Conservation (phyloP, 345 rosid genomes). For the Clausena lansium region DNA sequence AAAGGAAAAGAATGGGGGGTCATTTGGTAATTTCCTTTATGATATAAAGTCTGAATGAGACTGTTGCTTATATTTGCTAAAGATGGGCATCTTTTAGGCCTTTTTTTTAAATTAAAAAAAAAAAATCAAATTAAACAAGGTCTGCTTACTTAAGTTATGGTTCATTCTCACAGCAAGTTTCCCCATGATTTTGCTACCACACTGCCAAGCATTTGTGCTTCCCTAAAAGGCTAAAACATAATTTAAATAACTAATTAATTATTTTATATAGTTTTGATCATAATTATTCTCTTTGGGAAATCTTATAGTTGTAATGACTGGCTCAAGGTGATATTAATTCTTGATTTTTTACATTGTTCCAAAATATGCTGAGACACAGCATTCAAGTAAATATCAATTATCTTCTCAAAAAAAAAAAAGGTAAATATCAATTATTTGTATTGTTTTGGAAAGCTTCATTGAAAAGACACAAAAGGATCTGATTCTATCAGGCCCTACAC, state of each 20-base stretch:
- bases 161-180: background rate
- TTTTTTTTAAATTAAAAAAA: too few relatives aligned
- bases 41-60: background rate
- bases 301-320: background rate
- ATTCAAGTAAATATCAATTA: too few relatives aligned
- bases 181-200: conserved; percentile 7
- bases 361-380: background rate
- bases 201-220: conserved; percentile 6
- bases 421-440: background rate
- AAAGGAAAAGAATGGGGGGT: background rate
- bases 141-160: background rate
- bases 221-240: conserved; percentile 10
- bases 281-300: background rate
- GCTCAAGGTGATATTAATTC: background rate
- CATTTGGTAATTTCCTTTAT: background rate
- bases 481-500: background rate
- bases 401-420: too few relatives aligned
- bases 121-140: too few relatives aligned
- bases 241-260: too few relatives aligned
- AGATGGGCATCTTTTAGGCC: background rate
- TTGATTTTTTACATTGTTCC: background rate
- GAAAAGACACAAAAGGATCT: background rate
- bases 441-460: background rate
- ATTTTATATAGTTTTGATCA: background rate
- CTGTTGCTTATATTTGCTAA: background rate